phyloP scores from a whole-genome alignment of 202 grass and related monocot species.

The Zizania palustris region DNA sequence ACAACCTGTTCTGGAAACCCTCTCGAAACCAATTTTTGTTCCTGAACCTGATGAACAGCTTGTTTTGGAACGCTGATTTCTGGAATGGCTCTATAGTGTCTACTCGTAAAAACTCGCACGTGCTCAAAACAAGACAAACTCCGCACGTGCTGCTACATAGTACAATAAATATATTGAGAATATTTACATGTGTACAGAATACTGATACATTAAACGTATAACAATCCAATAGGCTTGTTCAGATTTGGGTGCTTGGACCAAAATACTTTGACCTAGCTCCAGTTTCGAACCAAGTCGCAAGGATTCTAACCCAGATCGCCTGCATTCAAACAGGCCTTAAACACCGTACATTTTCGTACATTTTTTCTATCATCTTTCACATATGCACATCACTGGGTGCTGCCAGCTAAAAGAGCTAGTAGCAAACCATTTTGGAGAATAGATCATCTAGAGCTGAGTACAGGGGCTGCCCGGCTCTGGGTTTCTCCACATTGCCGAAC shows the following conservation, averaged over 20 bases:
- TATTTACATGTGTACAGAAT: slow-evolving; percentile 37
- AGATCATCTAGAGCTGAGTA: slow-evolving; percentile 63
- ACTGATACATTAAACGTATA: not conserved
- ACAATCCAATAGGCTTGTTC: slow-evolving; percentile 18
- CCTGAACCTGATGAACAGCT: too few species aligned
- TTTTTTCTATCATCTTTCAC: too few species aligned
- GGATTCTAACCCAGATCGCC: not conserved
- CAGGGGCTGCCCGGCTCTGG: slow-evolving; percentile 61
- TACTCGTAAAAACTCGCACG: too few species aligned
- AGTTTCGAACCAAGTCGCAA: not conserved
- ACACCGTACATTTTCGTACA: too few species aligned
- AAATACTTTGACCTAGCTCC: not conserved
- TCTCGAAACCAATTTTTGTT: too few species aligned
- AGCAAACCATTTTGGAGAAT: slow-evolving; percentile 47
- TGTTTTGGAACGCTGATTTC: too few species aligned
- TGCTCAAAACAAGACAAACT: too few species aligned
- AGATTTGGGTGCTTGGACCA: not conserved
- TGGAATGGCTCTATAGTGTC: too few species aligned
- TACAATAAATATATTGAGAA: not conserved
- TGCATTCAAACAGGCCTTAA: too few species aligned
- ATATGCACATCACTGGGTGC: slow-evolving; percentile 32
- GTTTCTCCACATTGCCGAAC: slow-evolving; percentile 64
- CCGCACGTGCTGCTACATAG: too few species aligned
- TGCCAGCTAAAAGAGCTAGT: slow-evolving; percentile 40
- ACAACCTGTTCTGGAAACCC: too few species aligned